Base-by-base conservation (phyloP, 495 filamentous ascomycete species). In the Cercophora scortea region DNA sequence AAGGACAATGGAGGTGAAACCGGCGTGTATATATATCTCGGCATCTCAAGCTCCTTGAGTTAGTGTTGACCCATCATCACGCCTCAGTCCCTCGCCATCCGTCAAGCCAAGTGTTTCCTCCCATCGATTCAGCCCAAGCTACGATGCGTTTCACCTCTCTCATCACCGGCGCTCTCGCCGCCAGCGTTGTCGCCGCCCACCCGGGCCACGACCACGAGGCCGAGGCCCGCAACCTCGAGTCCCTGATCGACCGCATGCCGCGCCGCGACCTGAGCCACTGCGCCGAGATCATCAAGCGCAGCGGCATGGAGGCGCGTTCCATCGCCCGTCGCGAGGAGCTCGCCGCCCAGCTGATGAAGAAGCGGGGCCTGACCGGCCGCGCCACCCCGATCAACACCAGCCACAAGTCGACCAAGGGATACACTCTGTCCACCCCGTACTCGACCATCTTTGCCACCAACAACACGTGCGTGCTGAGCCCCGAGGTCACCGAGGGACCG, bases 401-500 rank as follows among this genome's bases (percentile, higher is more conserved):
- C 34, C 55, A 57, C 41, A 44, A 41, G 15, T 57, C 55, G 18
- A 39, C 42, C n/a, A 8, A 52, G 7, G 6, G 25, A 1, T 60
- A 53, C 16, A 60, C 54, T 15, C 45, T 57, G 4, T 16, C 46
- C 17, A 60, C 54, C 19, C 57, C 57, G 8, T 38, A n/a, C 15
- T 32, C 41, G 1, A 45, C 36, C 18, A 61, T 82, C 25, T 82
- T 81, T 50, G 63, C 70, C 11, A 73, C 72, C 32, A 75, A 75
- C 51, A 67, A 65, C 12, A 73, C 73, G 32, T 81, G 76, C 47
- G 67, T 81, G 17, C 68, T 81, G 12, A 72, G 65, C 17, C 74
- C 74, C 0, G 78, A 81, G 63, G 74, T 77, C n/a, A 81, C 73
- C 34, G 71, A 81, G 60, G 78, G 78, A 8, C 76, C 76, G 45